Evolutionary conservation across 345 rosid species (phyloP), one percentile per base, ranked within the genome.

Genomic region (Fremontodendron californicum): DNA sequence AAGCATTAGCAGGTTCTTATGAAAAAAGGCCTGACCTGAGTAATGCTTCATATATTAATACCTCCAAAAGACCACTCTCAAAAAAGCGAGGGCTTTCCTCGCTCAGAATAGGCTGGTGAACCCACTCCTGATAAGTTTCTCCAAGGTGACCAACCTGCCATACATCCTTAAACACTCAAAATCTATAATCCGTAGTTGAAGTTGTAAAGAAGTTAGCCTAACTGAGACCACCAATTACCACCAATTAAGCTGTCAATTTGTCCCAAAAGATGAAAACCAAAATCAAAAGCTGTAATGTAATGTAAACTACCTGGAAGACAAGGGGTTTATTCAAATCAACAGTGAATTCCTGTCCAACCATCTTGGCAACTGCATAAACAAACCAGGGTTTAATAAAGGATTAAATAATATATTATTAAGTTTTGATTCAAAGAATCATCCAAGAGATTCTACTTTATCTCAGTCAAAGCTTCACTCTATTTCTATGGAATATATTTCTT

Each of bases 121-220:
- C 96, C 99, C 98, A 96, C 78, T 92, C 94, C 81, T 96, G 90
- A 82, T 96, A 96, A 68, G 80, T 82, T 86, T 96, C 98, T 70
- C 97, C 99, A 66, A 94, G 98, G 90, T 96, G 91, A 75, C 99
- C 99, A 79, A 96, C 99, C 99, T 96, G 84, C 18, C 0, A 39
- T 3, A 62, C 13, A 77, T 63, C 62, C 67, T 51, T 73, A 54
- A 35, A 12, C 60, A 67, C 43, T 78, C 69, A 61, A 66, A 63
- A 68, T 33, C 62, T 39, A 75, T 52, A 57, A 67, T 48, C 75
- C 31, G 62, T 48, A 49, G 43, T 71, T 2, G 18, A 27, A 62
- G 8, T 43, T 42, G n/a, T n/a, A n/a, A n/a, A n/a, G n/a, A n/a
- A n/a, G n/a, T n/a, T n/a, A n/a, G 46, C 46, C n/a, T n/a, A n/a